phyloP scores from a whole-genome alignment of 1,139 yeast species.

The Yamadazyma atlantica region DNA sequence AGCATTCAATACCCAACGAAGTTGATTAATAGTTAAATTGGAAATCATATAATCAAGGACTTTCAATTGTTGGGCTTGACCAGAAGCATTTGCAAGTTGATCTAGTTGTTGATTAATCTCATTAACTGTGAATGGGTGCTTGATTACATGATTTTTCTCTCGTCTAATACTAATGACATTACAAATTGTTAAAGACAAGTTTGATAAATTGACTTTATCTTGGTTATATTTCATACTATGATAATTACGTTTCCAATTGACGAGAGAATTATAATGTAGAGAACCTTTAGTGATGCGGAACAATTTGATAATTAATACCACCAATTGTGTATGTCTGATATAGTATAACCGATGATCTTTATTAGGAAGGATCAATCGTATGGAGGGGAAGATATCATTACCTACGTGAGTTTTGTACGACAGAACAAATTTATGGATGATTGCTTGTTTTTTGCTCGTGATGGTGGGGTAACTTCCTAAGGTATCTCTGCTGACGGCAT shows the following conservation, averaged over 20 bases:
- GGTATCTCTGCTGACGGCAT: constrained; percentile 26
- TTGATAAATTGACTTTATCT: constrained; percentile 32
- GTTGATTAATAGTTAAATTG: constrained; percentile 61
- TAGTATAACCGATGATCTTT: constrained; percentile 55
- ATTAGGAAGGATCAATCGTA: constrained; percentile 62
- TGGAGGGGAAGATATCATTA: constrained; percentile 64
- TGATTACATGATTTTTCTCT: constrained; percentile 33
- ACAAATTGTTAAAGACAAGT: constrained; percentile 44
- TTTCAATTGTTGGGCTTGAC: constrained; percentile 33
- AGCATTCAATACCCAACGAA: constrained; percentile 69
- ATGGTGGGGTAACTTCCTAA: constrained; percentile 28
- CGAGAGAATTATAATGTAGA: constrained; percentile 33
- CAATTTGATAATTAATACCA: constrained; percentile 39
- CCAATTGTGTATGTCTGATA: constrained; percentile 52
- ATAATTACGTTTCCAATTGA: constrained; percentile 40
- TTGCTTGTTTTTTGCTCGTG: constrained; percentile 30
- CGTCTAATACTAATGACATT: constrained; percentile 49
- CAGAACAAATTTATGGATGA: constrained; percentile 48
- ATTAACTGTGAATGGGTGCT: constrained; percentile 42
- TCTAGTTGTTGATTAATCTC: constrained; percentile 62
- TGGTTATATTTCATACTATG: constrained; percentile 26
- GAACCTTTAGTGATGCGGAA: constrained; percentile 36
- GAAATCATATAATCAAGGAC: constrained; percentile 52
- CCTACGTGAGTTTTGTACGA: constrained; percentile 71
- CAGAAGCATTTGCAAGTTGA: constrained; percentile 36